Conservation (phyloP, 2,329 filamentous ascomycete genomes). For the Colletotrichum sansevieriae region DNA sequence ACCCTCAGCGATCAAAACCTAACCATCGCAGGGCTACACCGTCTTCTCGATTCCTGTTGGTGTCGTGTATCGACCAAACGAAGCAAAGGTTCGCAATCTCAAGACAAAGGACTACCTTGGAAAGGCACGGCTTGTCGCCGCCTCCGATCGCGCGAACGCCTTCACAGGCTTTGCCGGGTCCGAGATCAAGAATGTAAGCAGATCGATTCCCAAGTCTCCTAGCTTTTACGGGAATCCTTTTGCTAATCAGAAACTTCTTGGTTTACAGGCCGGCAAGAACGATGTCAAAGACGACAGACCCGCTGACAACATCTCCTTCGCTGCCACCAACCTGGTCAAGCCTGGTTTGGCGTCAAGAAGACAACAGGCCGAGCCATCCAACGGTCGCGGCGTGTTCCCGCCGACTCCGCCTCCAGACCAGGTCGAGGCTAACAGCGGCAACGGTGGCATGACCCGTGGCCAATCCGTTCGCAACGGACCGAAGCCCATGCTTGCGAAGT, state of each 20-base stretch:
- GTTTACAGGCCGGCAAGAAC: slow-evolving; percentile 60
- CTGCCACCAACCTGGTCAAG: slow-evolving; percentile 92
- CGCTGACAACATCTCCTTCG: slow-evolving; percentile 87
- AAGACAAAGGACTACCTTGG: slow-evolving; percentile 98
- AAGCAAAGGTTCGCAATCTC: slow-evolving; percentile 97
- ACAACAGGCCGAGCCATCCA: slow-evolving; percentile 88
- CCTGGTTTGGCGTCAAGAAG: slow-evolving; percentile 83
- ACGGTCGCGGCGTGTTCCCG: slow-evolving; percentile 83
- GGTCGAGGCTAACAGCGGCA: slow-evolving; percentile 67
- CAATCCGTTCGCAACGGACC: slow-evolving; percentile 73
- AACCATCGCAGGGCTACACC: slow-evolving; percentile 78
- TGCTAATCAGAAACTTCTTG: slow-evolving; percentile 45
- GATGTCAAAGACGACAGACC: slow-evolving; percentile 83
- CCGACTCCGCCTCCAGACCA: slow-evolving; percentile 98
- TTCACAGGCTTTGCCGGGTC: slow-evolving; percentile 86
- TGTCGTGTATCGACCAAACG: slow-evolving; percentile 94
- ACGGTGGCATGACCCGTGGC: slow-evolving; percentile 61
- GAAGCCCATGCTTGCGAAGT: slow-evolving; percentile 71
- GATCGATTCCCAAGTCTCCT: slow-evolving; percentile 15
- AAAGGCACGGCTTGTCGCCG: slow-evolving; percentile 92
- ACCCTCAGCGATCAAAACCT: neutral
- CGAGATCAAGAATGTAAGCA: slow-evolving; percentile 79
- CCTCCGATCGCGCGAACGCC: slow-evolving; percentile 83
- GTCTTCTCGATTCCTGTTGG: slow-evolving; percentile 98
- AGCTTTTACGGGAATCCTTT: slow-evolving; percentile 29